These are phyloP conservation scores for Coemansia sp. DNA, from an alignment of 192 early-diverging fungal genomes.

Conservation along the genomic window DNA sequence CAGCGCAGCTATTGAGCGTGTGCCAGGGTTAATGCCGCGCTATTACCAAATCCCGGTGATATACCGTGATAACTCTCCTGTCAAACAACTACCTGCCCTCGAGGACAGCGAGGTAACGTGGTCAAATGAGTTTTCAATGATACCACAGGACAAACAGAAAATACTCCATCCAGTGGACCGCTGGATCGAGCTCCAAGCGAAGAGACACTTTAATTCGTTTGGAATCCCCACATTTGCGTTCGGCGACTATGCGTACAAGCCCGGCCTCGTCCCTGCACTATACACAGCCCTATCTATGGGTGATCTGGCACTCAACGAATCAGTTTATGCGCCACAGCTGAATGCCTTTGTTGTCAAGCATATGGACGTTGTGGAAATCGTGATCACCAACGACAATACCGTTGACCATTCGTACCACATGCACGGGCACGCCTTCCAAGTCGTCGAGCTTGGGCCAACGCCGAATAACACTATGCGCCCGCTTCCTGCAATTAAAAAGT, in stretches of 20 bases:
- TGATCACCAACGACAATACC: neutral
- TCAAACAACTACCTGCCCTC: neutral
- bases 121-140: neutral
- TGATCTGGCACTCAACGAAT: neutral
- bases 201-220: neutral
- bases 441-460: constrained; percentile 50
- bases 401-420: neutral
- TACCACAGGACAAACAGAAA: neutral
- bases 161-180: neutral
- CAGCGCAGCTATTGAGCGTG: constrained; percentile 56
- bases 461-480: constrained; percentile 8
- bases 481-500: neutral
- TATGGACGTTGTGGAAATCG: neutral
- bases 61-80: neutral
- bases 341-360: neutral
- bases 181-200: neutral
- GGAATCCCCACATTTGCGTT: neutral
- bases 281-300: neutral
- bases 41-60: constrained; percentile 10
- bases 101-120: neutral
- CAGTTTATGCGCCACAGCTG: neutral
- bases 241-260: neutral
- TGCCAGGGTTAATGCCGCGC: constrained; percentile 50
- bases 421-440: constrained; percentile 58
- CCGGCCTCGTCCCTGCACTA: neutral